These are phyloP conservation scores for Diaporthe ampelina DNA, from an alignment of 2,329 filamentous ascomycete species.

Conservation along the genomic window DNA sequence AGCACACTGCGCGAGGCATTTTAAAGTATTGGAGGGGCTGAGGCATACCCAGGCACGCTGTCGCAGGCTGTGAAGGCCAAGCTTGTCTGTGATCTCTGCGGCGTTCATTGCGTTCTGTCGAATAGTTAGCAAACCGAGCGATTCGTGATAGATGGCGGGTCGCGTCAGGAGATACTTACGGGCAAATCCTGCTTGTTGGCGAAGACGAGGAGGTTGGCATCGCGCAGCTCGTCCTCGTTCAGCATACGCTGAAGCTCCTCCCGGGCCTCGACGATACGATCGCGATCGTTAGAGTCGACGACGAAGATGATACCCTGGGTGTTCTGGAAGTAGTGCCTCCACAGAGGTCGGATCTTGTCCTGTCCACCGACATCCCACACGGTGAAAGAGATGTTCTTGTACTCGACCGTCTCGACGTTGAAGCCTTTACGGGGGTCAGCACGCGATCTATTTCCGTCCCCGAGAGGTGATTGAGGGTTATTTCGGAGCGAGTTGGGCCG, in stretches of 20 bases:
- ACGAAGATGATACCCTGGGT: slow-evolving; percentile 99
- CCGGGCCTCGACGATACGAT: slow-evolving; percentile 96
- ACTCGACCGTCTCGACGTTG: slow-evolving; percentile 99
- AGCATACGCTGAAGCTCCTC: slow-evolving; percentile 98
- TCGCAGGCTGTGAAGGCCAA: slow-evolving; percentile 98
- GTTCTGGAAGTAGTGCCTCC: slow-evolving; percentile 99
- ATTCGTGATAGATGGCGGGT: background rate
- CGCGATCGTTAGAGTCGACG: slow-evolving; percentile 98
- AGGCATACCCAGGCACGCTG: slow-evolving; percentile 96
- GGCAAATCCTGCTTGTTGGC: slow-evolving; percentile 99
- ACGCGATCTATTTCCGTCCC: slow-evolving; percentile 44
- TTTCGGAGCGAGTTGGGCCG: slow-evolving; percentile 30
- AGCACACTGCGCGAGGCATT: slow-evolving; percentile 3
- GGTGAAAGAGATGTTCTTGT: slow-evolving; percentile 99
- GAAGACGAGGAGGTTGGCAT: slow-evolving; percentile 96
- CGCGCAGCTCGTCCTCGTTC: slow-evolving; percentile 98
- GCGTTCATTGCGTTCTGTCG: slow-evolving; percentile 98
- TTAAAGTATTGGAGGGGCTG: slow-evolving; percentile 19
- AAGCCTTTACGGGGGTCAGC: slow-evolving; percentile 73
- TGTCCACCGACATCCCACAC: slow-evolving; percentile 99
- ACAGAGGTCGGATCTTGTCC: slow-evolving; percentile 99
- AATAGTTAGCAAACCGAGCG: slow-evolving; percentile 46
- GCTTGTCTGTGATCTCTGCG: slow-evolving; percentile 99
- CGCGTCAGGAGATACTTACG: slow-evolving; percentile 67
- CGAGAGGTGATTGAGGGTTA: slow-evolving; percentile 10